A percentile compares a stretch with the other conserved stretches of the same genome.
Conservation (phyloP, 1,139 yeast species). For the Hyphopichia buzzinii region DNA sequence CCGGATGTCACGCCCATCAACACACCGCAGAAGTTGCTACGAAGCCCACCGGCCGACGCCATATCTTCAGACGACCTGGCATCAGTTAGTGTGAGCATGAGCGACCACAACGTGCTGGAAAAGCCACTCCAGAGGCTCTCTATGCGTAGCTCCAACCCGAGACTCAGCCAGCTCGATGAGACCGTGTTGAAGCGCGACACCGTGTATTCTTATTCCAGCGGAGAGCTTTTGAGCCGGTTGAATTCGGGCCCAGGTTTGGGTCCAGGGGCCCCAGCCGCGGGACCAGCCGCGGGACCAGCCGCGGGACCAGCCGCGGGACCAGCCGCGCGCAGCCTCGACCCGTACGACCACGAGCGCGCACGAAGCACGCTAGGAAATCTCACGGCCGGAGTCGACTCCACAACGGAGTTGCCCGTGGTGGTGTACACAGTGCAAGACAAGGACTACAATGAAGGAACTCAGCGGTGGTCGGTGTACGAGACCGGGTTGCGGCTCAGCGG, state of each 20-base stretch:
- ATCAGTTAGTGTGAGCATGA: conserved; percentile 2
- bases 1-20: conserved; percentile 16
- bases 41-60: conserved; percentile 1
- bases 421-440: conserved; percentile 29
- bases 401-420: conserved; percentile 27
- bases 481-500: background rate
- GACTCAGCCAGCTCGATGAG: conserved; percentile 7
- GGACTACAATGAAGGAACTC: conserved; percentile 23
- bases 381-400: conserved; percentile 29
- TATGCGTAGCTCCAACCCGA: conserved; percentile 1
- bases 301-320: conserved; percentile 1
- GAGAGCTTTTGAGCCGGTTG: conserved; percentile 33
- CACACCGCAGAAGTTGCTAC: conserved; percentile 10
- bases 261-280: conserved; percentile 2
- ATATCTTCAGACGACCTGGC: conserved; percentile 3
- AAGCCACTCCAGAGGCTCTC: conserved; percentile 3
- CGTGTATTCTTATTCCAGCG: background rate
- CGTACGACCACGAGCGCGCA: conserved; percentile 5
- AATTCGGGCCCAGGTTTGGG: conserved; percentile 11
- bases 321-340: conserved; percentile 3
- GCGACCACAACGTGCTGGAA: conserved; percentile 5
- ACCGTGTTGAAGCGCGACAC: conserved; percentile 3
- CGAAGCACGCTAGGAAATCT: conserved; percentile 11
- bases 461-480: conserved; percentile 29
- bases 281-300: background rate